phyloP scores from a whole-genome alignment of 345 rosid species.

The Sisymbrium irio region DNA sequence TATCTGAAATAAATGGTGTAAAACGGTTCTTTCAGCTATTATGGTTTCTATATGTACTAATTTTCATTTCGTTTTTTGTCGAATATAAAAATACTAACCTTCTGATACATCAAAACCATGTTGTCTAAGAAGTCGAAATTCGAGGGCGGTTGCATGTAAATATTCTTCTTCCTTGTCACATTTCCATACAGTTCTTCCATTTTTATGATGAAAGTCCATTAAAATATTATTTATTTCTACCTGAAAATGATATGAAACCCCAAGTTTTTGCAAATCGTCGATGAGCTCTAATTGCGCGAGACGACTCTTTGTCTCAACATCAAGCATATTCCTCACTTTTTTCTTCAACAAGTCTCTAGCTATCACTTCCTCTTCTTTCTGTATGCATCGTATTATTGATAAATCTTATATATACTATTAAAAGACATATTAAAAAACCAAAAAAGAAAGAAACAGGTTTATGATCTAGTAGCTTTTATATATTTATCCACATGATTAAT shows the following conservation, averaged over 20 bases:
- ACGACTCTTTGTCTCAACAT: too few relatives aligned
- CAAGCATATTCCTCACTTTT: too few relatives aligned
- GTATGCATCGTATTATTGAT: too few relatives aligned
- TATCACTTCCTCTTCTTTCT: too few relatives aligned
- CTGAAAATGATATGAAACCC: too few relatives aligned
- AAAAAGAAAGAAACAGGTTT: background rate
- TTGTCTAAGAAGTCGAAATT: background rate
- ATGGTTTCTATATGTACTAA: background rate
- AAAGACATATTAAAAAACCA: background rate
- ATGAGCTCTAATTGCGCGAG: too few relatives aligned
- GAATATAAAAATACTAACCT: background rate
- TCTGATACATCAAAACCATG: background rate
- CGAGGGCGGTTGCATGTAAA: background rate
- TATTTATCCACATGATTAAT: background rate
- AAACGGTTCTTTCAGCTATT: background rate
- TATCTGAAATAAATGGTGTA: background rate
- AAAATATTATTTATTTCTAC: too few relatives aligned
- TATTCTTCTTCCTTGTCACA: background rate
- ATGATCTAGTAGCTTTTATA: background rate
- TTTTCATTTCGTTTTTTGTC: background rate
- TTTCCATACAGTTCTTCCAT: too few relatives aligned
- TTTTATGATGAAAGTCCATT: too few relatives aligned
- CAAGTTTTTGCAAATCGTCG: too few relatives aligned
- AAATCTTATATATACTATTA: too few relatives aligned
- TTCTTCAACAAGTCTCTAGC: too few relatives aligned